These are phyloP conservation scores for Pneumocystis sp. DNA, from an alignment of 1,139 yeast species.

Conservation along the genomic window DNA sequence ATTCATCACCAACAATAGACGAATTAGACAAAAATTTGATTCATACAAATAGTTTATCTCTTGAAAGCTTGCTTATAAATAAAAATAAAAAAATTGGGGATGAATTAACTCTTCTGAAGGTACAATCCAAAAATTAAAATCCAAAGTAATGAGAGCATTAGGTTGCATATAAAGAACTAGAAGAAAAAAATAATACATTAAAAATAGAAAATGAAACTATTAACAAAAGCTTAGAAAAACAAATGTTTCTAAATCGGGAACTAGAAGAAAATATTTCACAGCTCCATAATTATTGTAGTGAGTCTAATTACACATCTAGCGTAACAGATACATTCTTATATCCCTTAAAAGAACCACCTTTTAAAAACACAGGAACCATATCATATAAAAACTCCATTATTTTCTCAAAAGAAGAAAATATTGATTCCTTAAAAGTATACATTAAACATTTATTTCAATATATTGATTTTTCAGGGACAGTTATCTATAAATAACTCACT, in stretches of 20 bases:
- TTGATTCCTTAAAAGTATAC: background rate
- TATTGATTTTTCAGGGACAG: background rate
- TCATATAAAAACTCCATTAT: background rate
- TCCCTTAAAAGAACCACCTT: background rate
- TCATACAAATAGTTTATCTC: slow-evolving; percentile 11
- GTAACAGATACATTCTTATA: background rate
- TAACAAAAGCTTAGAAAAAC: slow-evolving; percentile 25
- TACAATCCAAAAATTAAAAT: background rate
- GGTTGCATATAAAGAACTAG: slow-evolving; percentile 22
- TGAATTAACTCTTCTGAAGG: slow-evolving; percentile 43
- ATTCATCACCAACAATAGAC: slow-evolving; percentile 27
- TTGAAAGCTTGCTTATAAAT: slow-evolving; percentile 35
- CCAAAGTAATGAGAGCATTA: background rate
- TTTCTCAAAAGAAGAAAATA: background rate
- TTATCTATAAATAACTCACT: slow-evolving; percentile 28
- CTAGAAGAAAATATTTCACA: slow-evolving; percentile 53
- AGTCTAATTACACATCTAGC: background rate
- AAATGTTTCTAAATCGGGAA: slow-evolving; percentile 38
- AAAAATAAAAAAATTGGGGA: slow-evolving; percentile 47
- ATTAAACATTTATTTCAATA: background rate
- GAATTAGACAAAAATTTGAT: slow-evolving; percentile 14
- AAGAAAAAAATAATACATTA: background rate
- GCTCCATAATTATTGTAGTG: slow-evolving; percentile 25
- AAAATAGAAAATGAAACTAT: slow-evolving; percentile 26
- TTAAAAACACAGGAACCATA: background rate